Conservation (phyloP, 257 asterid species). For the Eustoma russellianum region DNA sequence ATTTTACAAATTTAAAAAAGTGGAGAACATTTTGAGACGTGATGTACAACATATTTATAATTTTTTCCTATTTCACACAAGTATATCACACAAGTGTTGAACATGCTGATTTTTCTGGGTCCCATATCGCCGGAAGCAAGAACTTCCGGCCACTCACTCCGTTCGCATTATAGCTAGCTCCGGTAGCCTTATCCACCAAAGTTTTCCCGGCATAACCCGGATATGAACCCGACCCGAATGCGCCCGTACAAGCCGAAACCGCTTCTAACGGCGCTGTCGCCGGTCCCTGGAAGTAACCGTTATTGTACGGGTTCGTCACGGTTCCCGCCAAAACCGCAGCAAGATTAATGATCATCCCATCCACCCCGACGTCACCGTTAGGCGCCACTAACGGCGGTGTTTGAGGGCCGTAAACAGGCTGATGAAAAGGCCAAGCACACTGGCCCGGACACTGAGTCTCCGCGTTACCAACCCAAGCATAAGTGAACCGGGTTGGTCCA, state of each 20-base stretch:
- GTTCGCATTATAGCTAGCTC: conserved; percentile 66
- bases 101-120: conserved; percentile 56
- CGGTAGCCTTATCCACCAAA: conserved; percentile 38
- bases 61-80: no score
- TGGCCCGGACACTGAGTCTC: conserved; percentile 61
- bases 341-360: conserved; percentile 61
- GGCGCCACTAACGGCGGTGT: conserved; percentile 57
- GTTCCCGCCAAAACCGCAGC: conserved; percentile 74
- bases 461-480: conserved; percentile 84
- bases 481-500: conserved; percentile 41
- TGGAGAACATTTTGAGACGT: no score
- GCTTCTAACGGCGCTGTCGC: conserved; percentile 74
- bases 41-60: no score
- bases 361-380: conserved; percentile 66
- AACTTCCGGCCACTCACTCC: conserved; percentile 60
- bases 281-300: conserved; percentile 71
- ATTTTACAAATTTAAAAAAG: no score
- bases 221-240: conserved; percentile 66
- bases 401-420: conserved; percentile 74
- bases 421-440: conserved; percentile 91
- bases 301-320: conserved; percentile 59
- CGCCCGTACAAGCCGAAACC: conserved; percentile 62
- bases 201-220: conserved; percentile 60
- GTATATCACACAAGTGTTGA: conserved; percentile 47
- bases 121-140: conserved; percentile 87